A percentile compares a stretch with the other conserved stretches of the same genome.
These are phyloP conservation scores for Parietichytrium sp. DNA, from an alignment of 108 stramenopile species.

Conservation along the genomic window DNA sequence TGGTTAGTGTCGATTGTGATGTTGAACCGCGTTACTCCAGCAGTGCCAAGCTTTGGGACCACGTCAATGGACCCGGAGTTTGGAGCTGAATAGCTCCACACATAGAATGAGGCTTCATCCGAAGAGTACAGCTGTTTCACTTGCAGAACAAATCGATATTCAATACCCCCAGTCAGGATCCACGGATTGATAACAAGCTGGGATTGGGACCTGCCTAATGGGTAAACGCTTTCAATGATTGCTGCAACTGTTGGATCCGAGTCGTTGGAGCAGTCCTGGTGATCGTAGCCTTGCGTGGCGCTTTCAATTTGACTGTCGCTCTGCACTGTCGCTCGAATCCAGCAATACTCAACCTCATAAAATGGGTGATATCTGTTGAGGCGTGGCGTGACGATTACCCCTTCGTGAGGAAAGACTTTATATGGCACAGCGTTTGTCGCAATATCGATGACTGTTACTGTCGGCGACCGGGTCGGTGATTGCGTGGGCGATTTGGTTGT, in stretches of 20 bases:
- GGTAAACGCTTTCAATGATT: not conserved
- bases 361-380: not conserved
- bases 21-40: slow-evolving; percentile 7
- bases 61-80: not conserved
- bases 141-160: not conserved
- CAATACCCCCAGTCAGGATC: not conserved
- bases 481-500: not conserved
- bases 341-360: not conserved
- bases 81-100: slow-evolving; percentile 5
- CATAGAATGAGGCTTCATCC: not conserved
- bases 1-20: not conserved
- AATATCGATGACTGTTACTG: not conserved
- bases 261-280: not conserved
- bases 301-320: not conserved
- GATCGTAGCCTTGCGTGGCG: not conserved
- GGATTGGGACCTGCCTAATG: not conserved
- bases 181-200: slow-evolving; percentile 2
- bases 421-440: not conserved
- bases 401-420: not conserved
- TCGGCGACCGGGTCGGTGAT: not conserved
- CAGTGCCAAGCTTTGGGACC: not conserved
- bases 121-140: not conserved
- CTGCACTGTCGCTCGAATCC: not conserved
- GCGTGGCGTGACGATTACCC: not conserved
- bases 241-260: not conserved